Evolutionary conservation across 441 rosid species (phyloP), one percentile per base, ranked within the genome.

Genomic region (Hura crepitans): DNA sequence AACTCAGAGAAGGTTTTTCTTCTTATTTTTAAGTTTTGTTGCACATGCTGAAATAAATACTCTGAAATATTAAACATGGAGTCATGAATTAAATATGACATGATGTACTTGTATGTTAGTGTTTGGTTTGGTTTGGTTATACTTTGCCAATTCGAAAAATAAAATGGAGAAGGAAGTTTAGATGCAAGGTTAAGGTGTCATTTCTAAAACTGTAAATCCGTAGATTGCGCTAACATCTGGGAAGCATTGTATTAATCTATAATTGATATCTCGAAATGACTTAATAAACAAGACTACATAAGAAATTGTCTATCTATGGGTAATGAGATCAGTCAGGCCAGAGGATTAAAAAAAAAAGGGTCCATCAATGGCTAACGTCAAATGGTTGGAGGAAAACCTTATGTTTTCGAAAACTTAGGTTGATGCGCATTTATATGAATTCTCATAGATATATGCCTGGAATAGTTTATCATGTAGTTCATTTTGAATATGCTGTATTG

Each of bases 1-100:
- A 95, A 62, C 90, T 95, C 31, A 81, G 96, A 87, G 84, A 85
- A 90, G 97, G 97, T 95, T 69, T 56, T n/a, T 59, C 23, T 56
- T 23, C 46, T 65, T 1, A 56, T 62, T 23, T 66, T 73, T 28
- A 14, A 49, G 49, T 70, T 11, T 66, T n/a, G 55, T 43, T 35
- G 51, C 61, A n/a, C 61, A 27, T 37, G 47, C 65, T 1, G 0
- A 12, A 33, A n/a, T 11, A 1, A 57, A 54, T 15, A 39, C 14
- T 20, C 17, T 17, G 17, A 54, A 39, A 15, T 12, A 64, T 61
- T 25, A 37, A 49, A 27, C 50, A 43, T 45, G 25, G 57, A 31
- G 22, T 45, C 46, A 61, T 68, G 49, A 20, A 12, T 28, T 55
- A n/a, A 42, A 27, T 46, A 12, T 31, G 12, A 12, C 15, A 10